Percentiles rank a stretch among this genome's conserved stretches.
These are phyloP conservation scores for Kuraishia ogatae DNA, from an alignment of 805 yeast genomes.

Conservation along the genomic window DNA sequence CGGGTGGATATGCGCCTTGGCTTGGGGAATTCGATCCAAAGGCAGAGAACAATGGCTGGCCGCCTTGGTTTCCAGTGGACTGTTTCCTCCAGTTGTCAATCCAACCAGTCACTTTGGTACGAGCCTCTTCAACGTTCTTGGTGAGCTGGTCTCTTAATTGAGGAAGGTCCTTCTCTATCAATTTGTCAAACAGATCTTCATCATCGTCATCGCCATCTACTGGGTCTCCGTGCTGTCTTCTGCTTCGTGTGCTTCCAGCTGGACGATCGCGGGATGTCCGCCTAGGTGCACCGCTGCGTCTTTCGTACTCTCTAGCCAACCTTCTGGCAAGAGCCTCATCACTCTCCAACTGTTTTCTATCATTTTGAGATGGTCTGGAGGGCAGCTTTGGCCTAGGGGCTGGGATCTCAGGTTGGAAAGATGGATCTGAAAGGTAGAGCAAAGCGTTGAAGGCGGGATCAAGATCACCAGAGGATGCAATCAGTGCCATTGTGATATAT, in stretches of 20 bases:
- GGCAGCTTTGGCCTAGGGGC: conserved; percentile 25
- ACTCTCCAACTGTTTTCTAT: conserved; percentile 40
- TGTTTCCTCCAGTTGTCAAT: conserved; percentile 53
- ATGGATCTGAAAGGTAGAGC: conserved; percentile 70
- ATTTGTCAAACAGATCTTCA: conserved; percentile 45
- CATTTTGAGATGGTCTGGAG: conserved; percentile 21
- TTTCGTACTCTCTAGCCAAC: conserved; percentile 56
- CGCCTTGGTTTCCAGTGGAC: conserved; percentile 16
- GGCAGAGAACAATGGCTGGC: conserved; percentile 21
- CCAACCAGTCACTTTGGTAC: conserved; percentile 71
- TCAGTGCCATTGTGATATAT: conserved; percentile 66
- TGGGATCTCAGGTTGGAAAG: conserved; percentile 44
- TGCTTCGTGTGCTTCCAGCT: conserved; percentile 26
- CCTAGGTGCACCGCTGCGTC: conserved; percentile 5
- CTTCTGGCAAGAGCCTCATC: conserved; percentile 82
- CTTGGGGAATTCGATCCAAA: conserved; percentile 10
- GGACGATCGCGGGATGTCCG: conserved; percentile 13
- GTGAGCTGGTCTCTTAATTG: conserved; percentile 59
- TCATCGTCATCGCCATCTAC: conserved; percentile 27
- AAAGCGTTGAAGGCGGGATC: conserved; percentile 89
- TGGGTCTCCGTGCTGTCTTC: conserved; percentile 9
- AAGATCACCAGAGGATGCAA: conserved; percentile 74
- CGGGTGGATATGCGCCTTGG: background rate
- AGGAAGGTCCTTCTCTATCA: conserved; percentile 45
- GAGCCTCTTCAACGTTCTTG: conserved; percentile 77